Evolutionary conservation across 2,329 filamentous ascomycete genomes (phyloP), one percentile per base, ranked within the genome.

Genomic region (Nectriaceae sp.): DNA sequence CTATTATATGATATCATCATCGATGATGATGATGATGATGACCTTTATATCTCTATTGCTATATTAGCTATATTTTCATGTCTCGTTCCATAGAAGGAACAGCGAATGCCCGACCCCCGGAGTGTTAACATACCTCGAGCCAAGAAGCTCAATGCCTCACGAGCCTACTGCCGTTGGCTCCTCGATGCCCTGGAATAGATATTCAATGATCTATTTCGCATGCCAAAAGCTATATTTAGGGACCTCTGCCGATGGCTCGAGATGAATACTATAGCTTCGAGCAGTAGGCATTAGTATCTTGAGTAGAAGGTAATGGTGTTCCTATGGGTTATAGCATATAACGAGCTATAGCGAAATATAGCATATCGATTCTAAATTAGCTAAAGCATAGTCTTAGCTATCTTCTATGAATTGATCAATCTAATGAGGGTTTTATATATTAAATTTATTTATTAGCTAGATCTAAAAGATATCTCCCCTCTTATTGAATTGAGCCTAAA

Each of bases 361-460:
- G 19, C 5, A 16, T 40, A 16, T 40, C 21, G 13, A 20, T 40
- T 40, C 11, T 19, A 40, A 18, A 40, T 40, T 18, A 40, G 18
- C 18, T 40, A 40, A 40, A 19, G 8, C 15, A 40, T 21, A 19
- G 21, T 40, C 16, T 40, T 40, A 40, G 16, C 11, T 18, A 20
- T 40, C 5, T 16, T 40, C 21, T 8, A 18, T 18, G 21, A 16
- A 38, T 15, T 40, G 5, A 40, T 40, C 11, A 40, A 40, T 40
- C 19, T 20, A 10, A 31, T 31, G 15, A 31, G 26, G 26, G 8
- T 8, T 31, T 31, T 31, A 31, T 31, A 31, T 31, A 31, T 15
- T 31, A 31, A 15, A 21, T 44, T 21, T 19, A 19, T 44, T 38
- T 38, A 38, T 37, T 38, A 44, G 42, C 33, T 38, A 44, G n/a